Percentiles rank a stretch among this genome's conserved stretches.
Evolutionary conservation across 495 filamentous ascomycete species (phyloP).

Genomic region (Lophiotrema nucula): DNA sequence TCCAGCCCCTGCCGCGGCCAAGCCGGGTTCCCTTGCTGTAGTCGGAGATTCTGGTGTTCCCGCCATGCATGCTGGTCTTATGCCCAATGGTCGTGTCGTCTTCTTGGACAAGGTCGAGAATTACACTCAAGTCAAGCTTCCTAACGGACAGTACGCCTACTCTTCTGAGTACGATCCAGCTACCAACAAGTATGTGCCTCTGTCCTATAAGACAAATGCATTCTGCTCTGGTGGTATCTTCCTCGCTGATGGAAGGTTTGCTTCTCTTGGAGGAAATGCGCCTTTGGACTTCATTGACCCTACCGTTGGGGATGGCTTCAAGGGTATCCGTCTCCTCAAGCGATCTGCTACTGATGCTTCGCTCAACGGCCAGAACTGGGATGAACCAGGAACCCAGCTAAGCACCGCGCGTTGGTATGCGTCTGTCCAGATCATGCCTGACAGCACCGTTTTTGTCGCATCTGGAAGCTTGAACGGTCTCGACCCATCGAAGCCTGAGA

Average conservation of each 20-base stretch:
- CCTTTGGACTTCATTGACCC: constrained; percentile 55
- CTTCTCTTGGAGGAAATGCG: constrained; percentile 59
- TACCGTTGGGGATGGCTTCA: constrained; percentile 59
- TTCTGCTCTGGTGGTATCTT: constrained; percentile 64
- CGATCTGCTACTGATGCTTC: constrained; percentile 50
- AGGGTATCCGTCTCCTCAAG: constrained; percentile 54
- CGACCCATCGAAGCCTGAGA: constrained; percentile 53
- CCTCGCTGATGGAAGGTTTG: constrained; percentile 55
- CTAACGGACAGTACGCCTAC: constrained; percentile 58
- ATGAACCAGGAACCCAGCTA: constrained; percentile 57
- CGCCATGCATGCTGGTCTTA: constrained; percentile 62
- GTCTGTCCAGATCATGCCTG: constrained; percentile 57
- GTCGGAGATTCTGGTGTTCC: constrained; percentile 59
- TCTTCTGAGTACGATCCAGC: constrained; percentile 59
- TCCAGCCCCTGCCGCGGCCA: constrained; percentile 37
- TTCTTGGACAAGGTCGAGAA: constrained; percentile 67
- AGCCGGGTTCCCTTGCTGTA: constrained; percentile 49
- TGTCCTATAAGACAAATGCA: constrained; percentile 59
- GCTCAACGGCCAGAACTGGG: constrained; percentile 54
- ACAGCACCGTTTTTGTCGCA: constrained; percentile 58
- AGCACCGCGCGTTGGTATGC: constrained; percentile 59
- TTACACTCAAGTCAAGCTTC: constrained; percentile 55
- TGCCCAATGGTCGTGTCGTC: constrained; percentile 59
- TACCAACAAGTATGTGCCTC: constrained; percentile 48
- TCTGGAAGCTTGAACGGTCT: constrained; percentile 62